These are phyloP conservation scores for Eucalyptus polyanthemos DNA, from an alignment of 345 rosid genomes.

Conservation along the genomic window DNA sequence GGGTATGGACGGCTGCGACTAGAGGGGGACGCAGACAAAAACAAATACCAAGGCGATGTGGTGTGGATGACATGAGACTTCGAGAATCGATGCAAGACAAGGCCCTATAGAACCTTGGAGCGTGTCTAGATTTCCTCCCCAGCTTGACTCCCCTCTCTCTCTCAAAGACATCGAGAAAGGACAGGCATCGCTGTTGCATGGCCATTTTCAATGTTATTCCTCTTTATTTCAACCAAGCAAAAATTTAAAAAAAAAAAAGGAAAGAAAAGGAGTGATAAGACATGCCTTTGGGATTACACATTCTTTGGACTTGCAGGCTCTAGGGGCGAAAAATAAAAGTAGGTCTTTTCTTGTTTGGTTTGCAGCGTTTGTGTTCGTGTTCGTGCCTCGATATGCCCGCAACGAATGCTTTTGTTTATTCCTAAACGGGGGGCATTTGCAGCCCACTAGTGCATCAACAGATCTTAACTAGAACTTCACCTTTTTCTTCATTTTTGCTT, in stretches of 20 bases:
- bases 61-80: neutral
- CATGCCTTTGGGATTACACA: constrained; percentile 48
- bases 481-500: neutral
- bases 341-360: neutral
- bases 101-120: neutral
- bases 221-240: constrained; percentile 8
- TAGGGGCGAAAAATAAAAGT: neutral
- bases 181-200: constrained; percentile 10
- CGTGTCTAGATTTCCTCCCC: neutral
- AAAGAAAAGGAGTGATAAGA: constrained; percentile 6
- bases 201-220: neutral
- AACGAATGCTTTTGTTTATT: neutral
- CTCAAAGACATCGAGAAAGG: neutral
- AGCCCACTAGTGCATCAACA: neutral
- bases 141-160: neutral
- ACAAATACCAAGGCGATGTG: neutral
- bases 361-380: neutral
- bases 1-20: neutral
- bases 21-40: neutral
- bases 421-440: neutral
- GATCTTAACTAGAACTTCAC: neutral
- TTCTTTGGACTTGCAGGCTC: constrained; percentile 2
- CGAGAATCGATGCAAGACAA: neutral
- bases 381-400: neutral
- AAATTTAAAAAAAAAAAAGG: neutral